Evolutionary conservation across 306 rosid genomes (phyloP).

Genomic region (Gleditsia sinensis): DNA sequence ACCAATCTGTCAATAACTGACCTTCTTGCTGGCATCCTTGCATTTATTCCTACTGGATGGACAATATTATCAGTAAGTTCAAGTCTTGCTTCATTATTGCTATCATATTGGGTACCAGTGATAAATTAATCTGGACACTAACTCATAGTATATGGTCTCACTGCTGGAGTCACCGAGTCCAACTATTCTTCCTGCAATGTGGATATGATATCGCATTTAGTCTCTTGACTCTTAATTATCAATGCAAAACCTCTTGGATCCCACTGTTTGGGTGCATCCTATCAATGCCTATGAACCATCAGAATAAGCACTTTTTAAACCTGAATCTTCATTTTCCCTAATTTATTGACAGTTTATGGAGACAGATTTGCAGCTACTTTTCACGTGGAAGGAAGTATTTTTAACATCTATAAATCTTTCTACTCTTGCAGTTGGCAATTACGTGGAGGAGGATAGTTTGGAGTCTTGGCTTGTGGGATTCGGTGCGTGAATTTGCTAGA

Average conservation of each 20-base stretch:
- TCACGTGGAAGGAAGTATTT: background rate
- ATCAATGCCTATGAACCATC: background rate
- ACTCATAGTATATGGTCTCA: background rate
- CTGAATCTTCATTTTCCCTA: background rate
- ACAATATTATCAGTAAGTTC: conserved; percentile 81
- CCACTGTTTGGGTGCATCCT: background rate
- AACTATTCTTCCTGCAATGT: background rate
- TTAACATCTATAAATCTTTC: conserved; percentile 7
- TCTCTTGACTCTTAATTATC: background rate
- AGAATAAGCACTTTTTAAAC: background rate
- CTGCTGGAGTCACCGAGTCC: background rate
- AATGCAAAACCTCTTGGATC: background rate
- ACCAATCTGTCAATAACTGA: conserved; percentile 70
- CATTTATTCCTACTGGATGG: conserved; percentile 93
- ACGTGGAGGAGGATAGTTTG: conserved; percentile 73
- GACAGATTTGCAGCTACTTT: conserved; percentile 6
- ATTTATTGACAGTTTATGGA: background rate
- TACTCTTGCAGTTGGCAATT: conserved; percentile 68
- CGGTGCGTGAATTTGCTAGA: conserved; percentile 90
- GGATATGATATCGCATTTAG: background rate
- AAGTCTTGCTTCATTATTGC: conserved; percentile 14
- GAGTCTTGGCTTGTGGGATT: conserved; percentile 86
- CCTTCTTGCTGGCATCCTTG: conserved; percentile 84
- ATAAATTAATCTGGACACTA: background rate
- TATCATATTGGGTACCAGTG: background rate